Evolutionary conservation across 2,329 filamentous ascomycete genomes (phyloP).

Genomic region (Lithohypha guttulata): DNA sequence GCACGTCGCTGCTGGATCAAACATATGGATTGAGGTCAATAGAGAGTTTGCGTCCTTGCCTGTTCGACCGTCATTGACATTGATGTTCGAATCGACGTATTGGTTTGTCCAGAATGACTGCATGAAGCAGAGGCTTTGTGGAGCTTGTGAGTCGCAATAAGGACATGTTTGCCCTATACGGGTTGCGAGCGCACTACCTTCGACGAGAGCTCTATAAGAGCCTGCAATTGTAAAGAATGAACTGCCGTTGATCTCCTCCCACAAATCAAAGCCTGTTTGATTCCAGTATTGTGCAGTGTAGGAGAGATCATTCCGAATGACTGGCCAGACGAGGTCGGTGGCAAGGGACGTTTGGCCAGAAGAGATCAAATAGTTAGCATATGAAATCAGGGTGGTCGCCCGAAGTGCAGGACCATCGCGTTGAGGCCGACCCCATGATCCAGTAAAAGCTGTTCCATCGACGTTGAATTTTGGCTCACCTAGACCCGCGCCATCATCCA

Average conservation of each 20-base stretch:
- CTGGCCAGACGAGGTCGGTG: constrained; percentile 45
- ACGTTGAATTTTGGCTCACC: constrained; percentile 64
- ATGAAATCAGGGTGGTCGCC: constrained; percentile 8
- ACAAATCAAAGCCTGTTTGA: constrained; percentile 8
- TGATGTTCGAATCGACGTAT: constrained; percentile 61
- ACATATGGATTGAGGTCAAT: constrained; percentile 55
- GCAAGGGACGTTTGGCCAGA: constrained; percentile 8
- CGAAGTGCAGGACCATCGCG: constrained; percentile 30
- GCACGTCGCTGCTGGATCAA: constrained; percentile 54
- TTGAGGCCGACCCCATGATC: constrained; percentile 58
- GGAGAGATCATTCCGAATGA: constrained; percentile 62
- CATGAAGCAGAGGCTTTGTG: constrained; percentile 61
- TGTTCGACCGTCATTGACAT: constrained; percentile 49
- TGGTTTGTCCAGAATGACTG: constrained; percentile 62
- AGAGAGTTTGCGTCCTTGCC: constrained; percentile 65
- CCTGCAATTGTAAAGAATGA: constrained; percentile 67
- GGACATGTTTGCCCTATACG: constrained; percentile 50
- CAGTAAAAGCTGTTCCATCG: constrained; percentile 52
- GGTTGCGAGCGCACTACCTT: constrained; percentile 53
- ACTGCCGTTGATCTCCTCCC: constrained; percentile 53
- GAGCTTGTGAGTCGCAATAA: constrained; percentile 51
- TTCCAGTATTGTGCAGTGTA: constrained; percentile 67
- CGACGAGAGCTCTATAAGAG: constrained; percentile 51
- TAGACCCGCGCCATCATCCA: constrained; percentile 46
- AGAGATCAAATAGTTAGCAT: constrained; percentile 8